Base-by-base conservation (phyloP, 495 filamentous ascomycete species). In the Xylaria scruposa region DNA sequence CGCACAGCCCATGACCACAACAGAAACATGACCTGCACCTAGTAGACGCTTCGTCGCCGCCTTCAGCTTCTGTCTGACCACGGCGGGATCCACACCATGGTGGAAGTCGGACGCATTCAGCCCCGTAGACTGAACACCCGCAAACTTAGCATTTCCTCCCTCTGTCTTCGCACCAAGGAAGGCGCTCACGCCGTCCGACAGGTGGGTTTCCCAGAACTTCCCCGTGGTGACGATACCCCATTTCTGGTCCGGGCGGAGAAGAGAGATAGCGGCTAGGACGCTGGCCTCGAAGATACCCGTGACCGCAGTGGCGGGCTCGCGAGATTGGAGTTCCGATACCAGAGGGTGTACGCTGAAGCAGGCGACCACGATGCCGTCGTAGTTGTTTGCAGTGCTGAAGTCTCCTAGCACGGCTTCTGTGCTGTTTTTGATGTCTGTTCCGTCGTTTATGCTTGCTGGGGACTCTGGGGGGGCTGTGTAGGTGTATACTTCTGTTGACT, bases 141-240 rank as follows among this genome's bases (percentile, higher is more conserved):
- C 91, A 76, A 96, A 97, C 46, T 80, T 81, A 51, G 49, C 36
- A 54, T 78, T 74, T 66, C 54, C 76, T 0, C 64, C 68, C 10
- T 62, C 71, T 66, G 75, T 75, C 36, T 31, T 17, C 4, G 46
- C 76, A 31, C 85, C 91, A 24, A 91, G 80, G 67, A 87, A 91
- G 0, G 71, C 74, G 66, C 81, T 78, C 0, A 95, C 90, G 0
- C 90, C 94, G 0, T 84, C 78, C 2, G 82, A 85, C 36, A 98
- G 83, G 21, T 96, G 87, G 3, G 80, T 77, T 74, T 94, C 91
- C 95, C 95, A 99, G 69, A 88, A 89, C 66, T 88, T 89, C 0
- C 96, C 96, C 0, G 95, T 98, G 2, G 91, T 93, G 1, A 99
- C 91, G 72, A 99, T 97, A 13, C 95, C 96, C 83, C 97, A 97